phyloP scores from a whole-genome alignment of 148 eudicot genomes.

The Vaccinium corymbosum region DNA sequence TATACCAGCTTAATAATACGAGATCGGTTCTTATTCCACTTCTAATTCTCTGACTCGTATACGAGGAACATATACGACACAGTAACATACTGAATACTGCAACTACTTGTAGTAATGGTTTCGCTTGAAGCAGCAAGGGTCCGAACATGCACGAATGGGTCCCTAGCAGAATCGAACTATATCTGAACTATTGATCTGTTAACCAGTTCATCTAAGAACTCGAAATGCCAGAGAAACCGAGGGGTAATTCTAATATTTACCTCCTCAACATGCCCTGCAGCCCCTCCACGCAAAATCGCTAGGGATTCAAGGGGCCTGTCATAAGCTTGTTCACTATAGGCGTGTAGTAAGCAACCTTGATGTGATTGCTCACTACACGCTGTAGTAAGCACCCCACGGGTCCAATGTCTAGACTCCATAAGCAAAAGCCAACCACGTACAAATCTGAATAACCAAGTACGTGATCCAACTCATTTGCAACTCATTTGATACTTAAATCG shows the following conservation, averaged over 20 bases:
- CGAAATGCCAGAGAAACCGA: no score
- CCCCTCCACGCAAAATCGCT: not conserved
- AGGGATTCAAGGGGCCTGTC: not conserved
- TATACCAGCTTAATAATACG: not conserved
- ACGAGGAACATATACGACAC: not conserved
- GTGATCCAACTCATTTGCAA: not conserved
- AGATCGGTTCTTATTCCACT: not conserved
- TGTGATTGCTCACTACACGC: no score
- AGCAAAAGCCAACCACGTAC: not conserved
- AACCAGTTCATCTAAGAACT: not conserved
- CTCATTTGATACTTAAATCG: not conserved
- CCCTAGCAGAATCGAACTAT: not conserved
- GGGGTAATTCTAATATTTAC: not conserved
- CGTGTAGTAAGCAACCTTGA: no score
- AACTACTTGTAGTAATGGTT: not conserved
- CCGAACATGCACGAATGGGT: not conserved
- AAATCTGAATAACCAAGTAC: not conserved
- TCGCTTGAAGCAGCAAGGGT: not conserved
- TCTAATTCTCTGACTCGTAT: not conserved
- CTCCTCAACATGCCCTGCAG: not conserved
- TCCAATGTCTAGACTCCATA: no score
- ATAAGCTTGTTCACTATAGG: no score
- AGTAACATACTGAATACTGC: not conserved
- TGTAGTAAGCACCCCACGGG: no score
- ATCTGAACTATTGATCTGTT: not conserved